Base-by-base conservation (phyloP, 2,329 filamentous ascomycete species). In the Aspergillus novoparasiticus region DNA sequence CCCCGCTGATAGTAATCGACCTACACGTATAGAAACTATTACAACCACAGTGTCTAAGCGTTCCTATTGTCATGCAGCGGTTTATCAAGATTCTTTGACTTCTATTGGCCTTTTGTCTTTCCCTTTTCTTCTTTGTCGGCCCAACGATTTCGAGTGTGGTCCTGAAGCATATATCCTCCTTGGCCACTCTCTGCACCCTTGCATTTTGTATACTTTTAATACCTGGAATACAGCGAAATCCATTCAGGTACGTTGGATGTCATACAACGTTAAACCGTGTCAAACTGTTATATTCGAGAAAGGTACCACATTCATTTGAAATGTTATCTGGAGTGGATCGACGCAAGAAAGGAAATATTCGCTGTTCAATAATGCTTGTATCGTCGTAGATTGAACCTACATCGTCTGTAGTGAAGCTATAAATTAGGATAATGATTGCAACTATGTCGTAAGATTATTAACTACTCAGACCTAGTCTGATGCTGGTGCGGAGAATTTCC, bases 401-500 rank as follows among this genome's bases (percentile, higher is more conserved):
- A 54, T 54, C 19, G 54, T 10, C n/a, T n/a, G 16, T 10, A 36
- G 8, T 46, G 43, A 19, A 26, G 12, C 5, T 41, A 26, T 21
- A 10, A 14, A 39, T 21, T 16, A 41, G n/a, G 10, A 23, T 41
- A 9, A 41, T 10, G 19, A n/a, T 41, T 41, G 23, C 28, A 48
- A 63, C 58, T 57, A 63, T 50, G 57, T 59, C 50, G 46, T 48
- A 21, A 21, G 11, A 63, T 60, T 56, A 59, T 62, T 36, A 59
- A 59, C 36, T 59, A 56, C 55, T 28, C 34, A 45, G 46, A 59
- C 34, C 39, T 53, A 54, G 28, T 32, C 28, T 41, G 6, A 39
- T 59, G 36, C 23, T 21, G 53, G 28, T 58, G 26, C 26, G 5
- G 34, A 48, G 28, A 34, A 45, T 54, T 43, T 26, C 48, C 19